Evolutionary conservation across 73 alveolate genomes (phyloP).

Genomic region (Breviolum minutum): DNA sequence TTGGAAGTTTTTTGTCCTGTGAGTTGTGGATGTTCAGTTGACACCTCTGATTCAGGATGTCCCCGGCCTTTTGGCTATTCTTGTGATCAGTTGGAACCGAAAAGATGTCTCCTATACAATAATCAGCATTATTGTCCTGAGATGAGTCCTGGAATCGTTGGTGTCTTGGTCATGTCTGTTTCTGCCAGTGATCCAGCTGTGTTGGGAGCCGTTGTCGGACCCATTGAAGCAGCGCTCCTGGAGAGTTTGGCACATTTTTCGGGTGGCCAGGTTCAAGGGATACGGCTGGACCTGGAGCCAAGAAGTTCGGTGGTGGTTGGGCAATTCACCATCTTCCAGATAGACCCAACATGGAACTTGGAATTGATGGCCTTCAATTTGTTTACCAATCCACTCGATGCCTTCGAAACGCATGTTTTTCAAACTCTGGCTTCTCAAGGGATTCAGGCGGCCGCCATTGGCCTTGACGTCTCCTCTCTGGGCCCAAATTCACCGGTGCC

Average conservation of each 20-base stretch:
- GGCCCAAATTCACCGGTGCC: not conserved
- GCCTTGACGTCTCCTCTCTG: not conserved
- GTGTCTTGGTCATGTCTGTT: not conserved
- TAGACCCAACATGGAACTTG: not conserved
- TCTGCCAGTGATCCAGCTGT: not conserved
- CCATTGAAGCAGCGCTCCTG: not conserved
- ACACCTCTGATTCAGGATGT: not conserved
- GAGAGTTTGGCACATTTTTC: not conserved
- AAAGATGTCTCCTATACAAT: conserved; percentile 7
- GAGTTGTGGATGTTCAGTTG: conserved; percentile 56
- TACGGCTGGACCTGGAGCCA: not conserved
- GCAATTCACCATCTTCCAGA: not conserved
- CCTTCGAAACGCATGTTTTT: not conserved
- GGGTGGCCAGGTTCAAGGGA: not conserved
- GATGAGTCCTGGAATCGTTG: not conserved
- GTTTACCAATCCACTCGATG: conserved; percentile 2
- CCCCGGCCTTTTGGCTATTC: conserved; percentile 66
- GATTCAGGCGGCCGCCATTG: not conserved
- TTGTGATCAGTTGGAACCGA: conserved; percentile 5
- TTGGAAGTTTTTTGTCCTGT: conserved; percentile 35
- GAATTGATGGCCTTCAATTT: not conserved
- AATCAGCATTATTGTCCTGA: conserved; percentile 38
- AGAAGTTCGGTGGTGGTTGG: not conserved
- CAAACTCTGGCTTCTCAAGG: not conserved
- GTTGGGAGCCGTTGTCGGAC: not conserved